Percentiles rank a stretch among this genome's conserved stretches.
These are phyloP conservation scores for Schwanniomyces occidentalis DNA, from an alignment of 805 yeast genomes.

Conservation along the genomic window DNA sequence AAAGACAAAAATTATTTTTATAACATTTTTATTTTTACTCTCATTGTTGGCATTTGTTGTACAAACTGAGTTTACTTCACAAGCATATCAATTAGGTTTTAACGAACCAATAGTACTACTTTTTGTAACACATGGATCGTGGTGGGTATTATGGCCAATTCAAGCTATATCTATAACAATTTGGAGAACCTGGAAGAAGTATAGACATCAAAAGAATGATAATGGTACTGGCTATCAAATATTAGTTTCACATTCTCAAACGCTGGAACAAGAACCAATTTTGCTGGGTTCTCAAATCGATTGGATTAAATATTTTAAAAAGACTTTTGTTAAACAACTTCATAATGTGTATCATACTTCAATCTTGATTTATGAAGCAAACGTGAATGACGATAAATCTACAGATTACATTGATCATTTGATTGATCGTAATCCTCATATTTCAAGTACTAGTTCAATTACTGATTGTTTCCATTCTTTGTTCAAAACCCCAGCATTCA, in stretches of 20 bases:
- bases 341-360: conserved; percentile 46
- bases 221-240: conserved; percentile 25
- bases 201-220: conserved; percentile 10
- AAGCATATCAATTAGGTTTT: conserved; percentile 58
- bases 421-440: conserved; percentile 37
- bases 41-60: conserved; percentile 60
- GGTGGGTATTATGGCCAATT: conserved; percentile 72
- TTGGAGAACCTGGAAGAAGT: conserved; percentile 41
- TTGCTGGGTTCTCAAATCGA: conserved; percentile 13
- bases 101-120: conserved; percentile 68
- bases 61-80: conserved; percentile 80
- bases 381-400: conserved; percentile 36
- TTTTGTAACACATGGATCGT: conserved; percentile 73
- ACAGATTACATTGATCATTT: conserved; percentile 32
- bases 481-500: conserved; percentile 45
- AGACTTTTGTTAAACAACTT: conserved; percentile 40
- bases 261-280: conserved; percentile 17
- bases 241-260: conserved; percentile 29
- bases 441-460: conserved; percentile 34
- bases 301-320: conserved; percentile 30
- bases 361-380: conserved; percentile 42
- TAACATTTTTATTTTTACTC: conserved; percentile 31
- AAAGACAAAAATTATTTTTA: conserved; percentile 36
- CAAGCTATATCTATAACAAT: conserved; percentile 55
- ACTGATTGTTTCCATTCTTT: conserved; percentile 35